phyloP scores from a whole-genome alignment of 495 filamentous ascomycete species.

The Hyaloscypha finlandica region DNA sequence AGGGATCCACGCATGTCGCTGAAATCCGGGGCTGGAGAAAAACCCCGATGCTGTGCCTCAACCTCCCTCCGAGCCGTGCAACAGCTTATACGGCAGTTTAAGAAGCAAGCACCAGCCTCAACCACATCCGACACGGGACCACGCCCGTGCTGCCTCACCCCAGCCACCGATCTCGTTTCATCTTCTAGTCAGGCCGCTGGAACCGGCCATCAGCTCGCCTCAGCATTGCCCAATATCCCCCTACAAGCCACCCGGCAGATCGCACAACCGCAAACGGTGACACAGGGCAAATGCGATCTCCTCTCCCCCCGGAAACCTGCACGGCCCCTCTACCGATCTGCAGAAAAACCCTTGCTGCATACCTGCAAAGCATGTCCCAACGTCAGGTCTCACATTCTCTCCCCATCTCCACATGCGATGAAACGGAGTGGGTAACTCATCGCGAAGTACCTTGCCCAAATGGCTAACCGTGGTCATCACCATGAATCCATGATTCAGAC shows the following conservation, averaged over 20 bases:
- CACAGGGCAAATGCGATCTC: conserved; percentile 5
- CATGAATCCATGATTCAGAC: neutral
- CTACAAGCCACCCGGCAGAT: conserved; percentile 1
- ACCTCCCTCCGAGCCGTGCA: conserved; percentile 2
- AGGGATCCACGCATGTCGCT: conserved; percentile 2
- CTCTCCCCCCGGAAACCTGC: neutral
- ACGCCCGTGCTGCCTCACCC: neutral
- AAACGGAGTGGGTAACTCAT: neutral
- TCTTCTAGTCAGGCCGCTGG: neutral
- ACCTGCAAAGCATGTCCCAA: conserved; percentile 8
- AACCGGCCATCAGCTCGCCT: conserved; percentile 1
- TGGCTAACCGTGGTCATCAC: too few relatives aligned
- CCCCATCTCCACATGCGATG: neutral
- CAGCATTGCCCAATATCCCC: neutral
- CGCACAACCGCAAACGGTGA: conserved; percentile 11
- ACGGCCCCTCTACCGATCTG: conserved; percentile 12
- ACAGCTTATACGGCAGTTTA: neutral
- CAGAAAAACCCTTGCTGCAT: conserved; percentile 12
- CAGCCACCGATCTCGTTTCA: conserved; percentile 18
- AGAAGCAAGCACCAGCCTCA: neutral
- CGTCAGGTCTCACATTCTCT: conserved; percentile 24
- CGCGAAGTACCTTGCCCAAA: neutral
- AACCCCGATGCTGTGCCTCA: neutral
- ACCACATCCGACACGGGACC: neutral
- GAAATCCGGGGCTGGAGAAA: neutral